Evolutionary conservation across 2,329 filamentous ascomycete genomes (phyloP), one percentile per base, ranked within the genome.

Genomic region (Stachybotrys chartarum): DNA sequence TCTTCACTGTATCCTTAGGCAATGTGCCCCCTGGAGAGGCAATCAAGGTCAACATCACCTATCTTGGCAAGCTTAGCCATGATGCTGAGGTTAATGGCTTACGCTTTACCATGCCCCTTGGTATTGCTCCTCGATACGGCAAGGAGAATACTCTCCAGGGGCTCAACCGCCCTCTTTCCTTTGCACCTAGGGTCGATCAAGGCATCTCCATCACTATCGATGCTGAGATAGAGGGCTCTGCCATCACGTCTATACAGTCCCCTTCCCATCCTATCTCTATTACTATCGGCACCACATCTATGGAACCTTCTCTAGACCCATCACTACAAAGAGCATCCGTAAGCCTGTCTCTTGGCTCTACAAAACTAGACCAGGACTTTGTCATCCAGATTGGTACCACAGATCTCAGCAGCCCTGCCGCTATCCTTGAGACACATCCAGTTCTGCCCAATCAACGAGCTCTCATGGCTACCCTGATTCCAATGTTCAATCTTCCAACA

Each of bases 1-100:
- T 88, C 32, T 91, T 90, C 65, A 82, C 78, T 5, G 86, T 85
- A 0, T 83, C 78, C 1, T 71, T 91, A 1, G 87, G 86, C 10
- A 90, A 89, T 59, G 77, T 91, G 1, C 83, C 85, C 0, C 76
- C 81, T 0, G 76, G 75, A 0, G 78, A 79, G 16, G 77, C 74
- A 39, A 71, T 89, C 39, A 66, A 76, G 7, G 79, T 90, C 7
- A 76, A 85, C 11, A 81, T 90, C 55, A 81, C 75, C 0, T 90
- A 88, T 58, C 75, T 89, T 5, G 84, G 83, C 3, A 86, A 91
- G 66, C 75, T 91, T 54, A 88, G 88, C 70, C 84, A 90, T 60
- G 86, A 90, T 63, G 79, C 83, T 48, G 82, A 85, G 58, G 75
- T 81, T 3, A 84, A 91, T 63, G 85, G 85, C 6, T 74, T 87